A percentile compares a stretch with the other conserved stretches of the same genome.
Evolutionary conservation across 2,329 filamentous ascomycete species (phyloP).

Genomic region (Colletotrichum camelliae): DNA sequence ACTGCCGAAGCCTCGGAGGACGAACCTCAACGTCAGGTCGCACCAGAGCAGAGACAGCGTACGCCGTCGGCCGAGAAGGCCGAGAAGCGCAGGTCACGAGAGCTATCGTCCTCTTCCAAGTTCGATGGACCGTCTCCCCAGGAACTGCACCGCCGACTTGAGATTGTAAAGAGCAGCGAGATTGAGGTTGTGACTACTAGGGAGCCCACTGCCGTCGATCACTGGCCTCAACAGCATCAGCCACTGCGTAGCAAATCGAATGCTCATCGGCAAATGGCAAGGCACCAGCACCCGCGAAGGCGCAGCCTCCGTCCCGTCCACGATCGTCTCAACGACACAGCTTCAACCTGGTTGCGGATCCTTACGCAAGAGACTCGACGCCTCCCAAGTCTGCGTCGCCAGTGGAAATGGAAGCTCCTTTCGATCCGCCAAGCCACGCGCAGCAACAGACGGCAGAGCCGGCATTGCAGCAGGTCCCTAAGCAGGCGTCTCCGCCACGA

Average conservation of each 20-base stretch:
- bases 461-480: background rate
- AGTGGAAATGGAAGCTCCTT: constrained; percentile 13
- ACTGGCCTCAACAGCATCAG: background rate
- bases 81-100: background rate
- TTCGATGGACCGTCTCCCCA: background rate
- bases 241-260: background rate
- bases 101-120: background rate
- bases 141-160: constrained; percentile 15
- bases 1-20: background rate
- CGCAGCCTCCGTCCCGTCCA: background rate
- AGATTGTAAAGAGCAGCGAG: constrained; percentile 18
- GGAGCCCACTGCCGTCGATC: background rate
- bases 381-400: constrained; percentile 14
- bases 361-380: constrained; percentile 13
- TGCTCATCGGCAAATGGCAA: background rate
- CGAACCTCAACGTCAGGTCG: background rate
- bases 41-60: background rate
- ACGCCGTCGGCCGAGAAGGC: background rate
- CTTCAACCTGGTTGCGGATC: constrained; percentile 14
- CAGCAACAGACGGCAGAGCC: background rate
- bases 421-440: background rate
- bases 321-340: constrained; percentile 6
- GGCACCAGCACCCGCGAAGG: background rate
- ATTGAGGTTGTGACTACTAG: constrained; percentile 3
- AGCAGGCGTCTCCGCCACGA: background rate